Conservation (phyloP, 352 stramenopile species). For the Phytopythium helicoides region DNA sequence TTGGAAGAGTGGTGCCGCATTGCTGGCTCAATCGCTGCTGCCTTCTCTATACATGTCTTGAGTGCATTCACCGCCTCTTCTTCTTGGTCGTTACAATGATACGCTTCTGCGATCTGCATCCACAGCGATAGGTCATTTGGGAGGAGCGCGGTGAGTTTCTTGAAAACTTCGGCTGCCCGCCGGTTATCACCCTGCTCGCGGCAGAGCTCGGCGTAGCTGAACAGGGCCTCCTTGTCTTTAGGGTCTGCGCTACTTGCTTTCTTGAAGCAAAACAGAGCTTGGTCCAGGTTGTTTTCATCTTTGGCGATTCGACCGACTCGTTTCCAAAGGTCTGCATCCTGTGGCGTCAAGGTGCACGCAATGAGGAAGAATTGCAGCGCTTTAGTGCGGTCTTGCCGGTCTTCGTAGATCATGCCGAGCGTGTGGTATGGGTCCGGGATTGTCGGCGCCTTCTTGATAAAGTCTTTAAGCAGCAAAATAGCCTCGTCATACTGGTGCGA, state of each 20-base stretch:
- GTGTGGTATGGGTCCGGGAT: slow-evolving; percentile 88
- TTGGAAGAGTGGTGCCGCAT: slow-evolving; percentile 64
- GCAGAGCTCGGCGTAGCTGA: slow-evolving; percentile 80
- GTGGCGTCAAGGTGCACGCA: slow-evolving; percentile 74
- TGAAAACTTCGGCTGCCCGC: slow-evolving; percentile 75
- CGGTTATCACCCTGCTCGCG: slow-evolving; percentile 77
- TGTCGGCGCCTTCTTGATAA: slow-evolving; percentile 87
- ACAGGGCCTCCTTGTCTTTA: slow-evolving; percentile 79
- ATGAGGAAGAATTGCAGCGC: slow-evolving; percentile 87
- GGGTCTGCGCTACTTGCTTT: slow-evolving; percentile 78
- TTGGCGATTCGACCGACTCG: slow-evolving; percentile 82
- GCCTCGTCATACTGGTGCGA: slow-evolving; percentile 84
- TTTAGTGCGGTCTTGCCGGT: slow-evolving; percentile 76
- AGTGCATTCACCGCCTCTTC: slow-evolving; percentile 82
- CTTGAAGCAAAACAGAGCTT: slow-evolving; percentile 85
- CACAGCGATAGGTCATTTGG: slow-evolving; percentile 78
- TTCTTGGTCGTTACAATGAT: slow-evolving; percentile 86
- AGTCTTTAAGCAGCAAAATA: slow-evolving; percentile 81
- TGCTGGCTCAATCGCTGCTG: slow-evolving; percentile 50
- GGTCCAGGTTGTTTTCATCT: slow-evolving; percentile 84
- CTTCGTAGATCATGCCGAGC: slow-evolving; percentile 87
- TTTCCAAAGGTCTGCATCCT: slow-evolving; percentile 85
- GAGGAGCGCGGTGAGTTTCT: slow-evolving; percentile 68
- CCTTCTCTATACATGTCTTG: slow-evolving; percentile 83
- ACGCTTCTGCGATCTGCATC: slow-evolving; percentile 87